Percentiles rank a stretch among this genome's conserved stretches.
phyloP scores from a whole-genome alignment of 1,284 basidiomycete genomes.

The Ceratobasidium sp. region DNA sequence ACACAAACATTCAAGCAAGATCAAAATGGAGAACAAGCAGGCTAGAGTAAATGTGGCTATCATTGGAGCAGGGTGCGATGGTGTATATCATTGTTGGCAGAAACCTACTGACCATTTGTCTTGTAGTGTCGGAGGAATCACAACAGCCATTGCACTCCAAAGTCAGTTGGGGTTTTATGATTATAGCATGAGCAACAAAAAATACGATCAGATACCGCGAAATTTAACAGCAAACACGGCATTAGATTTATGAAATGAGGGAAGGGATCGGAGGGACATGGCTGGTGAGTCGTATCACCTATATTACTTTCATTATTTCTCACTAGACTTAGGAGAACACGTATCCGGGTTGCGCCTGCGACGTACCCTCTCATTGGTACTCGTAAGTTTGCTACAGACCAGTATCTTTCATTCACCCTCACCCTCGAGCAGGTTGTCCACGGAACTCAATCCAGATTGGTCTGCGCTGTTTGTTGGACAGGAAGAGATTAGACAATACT shows the following conservation, averaged over 20 bases:
- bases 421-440: constrained; percentile 23
- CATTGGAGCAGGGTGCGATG: constrained; percentile 3
- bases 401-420: neutral
- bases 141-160: constrained; percentile 23
- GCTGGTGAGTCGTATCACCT: constrained; percentile 9
- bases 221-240: too few species aligned
- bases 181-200: neutral
- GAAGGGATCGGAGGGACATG: constrained; percentile 21
- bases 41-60: neutral
- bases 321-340: constrained; percentile 35
- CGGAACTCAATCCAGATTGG: constrained; percentile 39
- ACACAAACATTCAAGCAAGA: neutral
- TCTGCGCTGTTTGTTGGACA: constrained; percentile 15
- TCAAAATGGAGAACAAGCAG: neutral
- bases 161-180: constrained; percentile 12
- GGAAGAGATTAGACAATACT: constrained; percentile 37
- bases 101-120: neutral
- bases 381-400: constrained; percentile 7
- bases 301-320: too few species aligned
- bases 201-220: too few species aligned
- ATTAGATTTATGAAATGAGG: constrained; percentile 24
- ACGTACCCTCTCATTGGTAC: constrained; percentile 27
- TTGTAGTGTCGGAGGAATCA: constrained; percentile 5
- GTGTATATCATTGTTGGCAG: neutral
- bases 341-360: constrained; percentile 30